Evolutionary conservation across 1,284 basidiomycete genomes (phyloP).

Genomic region (Albatrellus sp.): DNA sequence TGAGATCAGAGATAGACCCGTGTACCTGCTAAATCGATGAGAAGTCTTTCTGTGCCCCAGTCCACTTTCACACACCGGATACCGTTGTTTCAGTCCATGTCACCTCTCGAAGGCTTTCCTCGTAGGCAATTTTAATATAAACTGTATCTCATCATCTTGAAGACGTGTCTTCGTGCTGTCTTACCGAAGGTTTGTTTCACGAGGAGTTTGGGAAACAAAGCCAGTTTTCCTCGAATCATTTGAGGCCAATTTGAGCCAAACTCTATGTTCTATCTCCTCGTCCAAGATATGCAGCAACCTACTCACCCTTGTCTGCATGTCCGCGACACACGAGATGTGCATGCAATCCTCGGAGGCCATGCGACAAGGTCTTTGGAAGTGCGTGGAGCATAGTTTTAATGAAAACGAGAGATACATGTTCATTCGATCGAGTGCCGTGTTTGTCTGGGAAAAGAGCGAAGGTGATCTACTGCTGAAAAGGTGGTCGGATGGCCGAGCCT

Average conservation of each 20-base stretch:
- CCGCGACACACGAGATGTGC: slow-evolving; percentile 49
- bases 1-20: neutral
- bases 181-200: slow-evolving; percentile 10
- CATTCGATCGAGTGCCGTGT: slow-evolving; percentile 48
- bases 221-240: slow-evolving; percentile 7
- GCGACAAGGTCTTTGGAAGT: slow-evolving; percentile 35
- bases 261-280: slow-evolving; percentile 26
- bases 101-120: slow-evolving; percentile 6
- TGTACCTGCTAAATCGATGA: neutral
- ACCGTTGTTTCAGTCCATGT: slow-evolving; percentile 10
- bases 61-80: slow-evolving; percentile 4
- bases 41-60: neutral
- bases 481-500: slow-evolving; percentile 55
- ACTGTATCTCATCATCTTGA: slow-evolving; percentile 10
- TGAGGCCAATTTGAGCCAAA: slow-evolving; percentile 6
- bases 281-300: slow-evolving; percentile 38
- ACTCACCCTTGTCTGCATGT: slow-evolving; percentile 52
- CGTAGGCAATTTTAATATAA: slow-evolving; percentile 8
- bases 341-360: slow-evolving; percentile 49
- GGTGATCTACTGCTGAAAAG: slow-evolving; percentile 48
- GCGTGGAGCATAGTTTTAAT: slow-evolving; percentile 40
- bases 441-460: slow-evolving; percentile 56
- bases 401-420: slow-evolving; percentile 42
- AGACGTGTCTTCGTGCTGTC: slow-evolving; percentile 7
- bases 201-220: slow-evolving; percentile 10